Conservation (phyloP, 352 stramenopile species). For the Pythium grandisporangium region DNA sequence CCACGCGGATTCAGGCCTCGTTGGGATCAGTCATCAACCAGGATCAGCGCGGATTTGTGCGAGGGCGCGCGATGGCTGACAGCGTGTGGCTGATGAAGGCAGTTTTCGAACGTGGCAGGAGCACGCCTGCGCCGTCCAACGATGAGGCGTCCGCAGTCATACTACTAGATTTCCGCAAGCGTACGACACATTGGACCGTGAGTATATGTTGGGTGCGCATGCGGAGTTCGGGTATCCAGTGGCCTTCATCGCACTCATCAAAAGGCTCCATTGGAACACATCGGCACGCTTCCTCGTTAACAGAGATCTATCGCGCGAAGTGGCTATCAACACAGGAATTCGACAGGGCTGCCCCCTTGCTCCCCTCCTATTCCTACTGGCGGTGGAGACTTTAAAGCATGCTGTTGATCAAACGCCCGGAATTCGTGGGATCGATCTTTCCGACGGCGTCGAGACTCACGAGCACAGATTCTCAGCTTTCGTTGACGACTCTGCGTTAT, state of each 20-base stretch:
- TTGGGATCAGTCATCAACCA: slow-evolving; percentile 2
- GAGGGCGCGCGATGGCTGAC: not conserved
- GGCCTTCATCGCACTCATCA: slow-evolving; percentile 3
- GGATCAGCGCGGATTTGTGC: slow-evolving; percentile 15
- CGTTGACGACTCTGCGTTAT: slow-evolving; percentile 15
- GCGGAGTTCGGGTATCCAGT: not conserved
- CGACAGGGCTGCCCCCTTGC: slow-evolving; percentile 16
- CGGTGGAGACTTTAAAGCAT: slow-evolving; percentile 8
- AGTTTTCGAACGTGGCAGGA: too few relatives aligned
- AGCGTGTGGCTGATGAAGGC: too few relatives aligned
- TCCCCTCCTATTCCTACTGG: slow-evolving; percentile 16
- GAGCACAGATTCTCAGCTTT: slow-evolving; percentile 8
- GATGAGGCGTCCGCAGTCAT: not conserved
- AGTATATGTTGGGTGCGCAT: not conserved
- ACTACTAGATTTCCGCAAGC: slow-evolving; percentile 12
- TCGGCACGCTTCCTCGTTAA: slow-evolving; percentile 6
- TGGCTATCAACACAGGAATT: slow-evolving; percentile 7
- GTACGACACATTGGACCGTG: slow-evolving; percentile 10
- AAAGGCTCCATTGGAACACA: slow-evolving; percentile 1
- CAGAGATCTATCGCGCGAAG: not conserved
- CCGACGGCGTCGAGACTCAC: too few relatives aligned
- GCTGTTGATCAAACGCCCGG: slow-evolving; percentile 1
- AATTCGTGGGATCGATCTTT: not conserved
- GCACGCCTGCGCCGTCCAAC: too few relatives aligned
- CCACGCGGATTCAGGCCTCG: not conserved